A percentile compares a stretch with the other conserved stretches of the same genome.
These are phyloP conservation scores for Solanum appendiculatum DNA, from an alignment of 257 asterid genomes.

Conservation along the genomic window DNA sequence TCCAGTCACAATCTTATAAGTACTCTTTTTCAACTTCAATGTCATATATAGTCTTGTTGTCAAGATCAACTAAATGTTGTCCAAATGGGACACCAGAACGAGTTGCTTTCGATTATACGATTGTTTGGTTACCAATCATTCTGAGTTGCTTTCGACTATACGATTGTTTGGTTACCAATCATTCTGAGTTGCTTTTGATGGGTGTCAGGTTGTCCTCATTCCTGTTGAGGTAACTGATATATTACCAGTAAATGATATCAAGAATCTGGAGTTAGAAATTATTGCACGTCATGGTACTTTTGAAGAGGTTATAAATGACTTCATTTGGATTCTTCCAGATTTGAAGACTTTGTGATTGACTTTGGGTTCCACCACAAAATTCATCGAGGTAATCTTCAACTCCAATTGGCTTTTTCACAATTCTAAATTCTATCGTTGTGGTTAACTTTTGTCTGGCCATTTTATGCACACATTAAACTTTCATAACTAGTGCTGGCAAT, in stretches of 20 bases:
- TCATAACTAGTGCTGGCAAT: no score
- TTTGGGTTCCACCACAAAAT: not conserved
- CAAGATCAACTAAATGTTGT: no score
- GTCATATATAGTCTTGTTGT: no score
- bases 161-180: not conserved
- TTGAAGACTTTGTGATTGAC: not conserved
- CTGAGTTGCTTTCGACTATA: not conserved
- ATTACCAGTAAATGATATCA: not conserved
- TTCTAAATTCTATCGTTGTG: not conserved
- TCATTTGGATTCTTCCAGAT: not conserved
- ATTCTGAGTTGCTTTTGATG: not conserved
- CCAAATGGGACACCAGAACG: not conserved
- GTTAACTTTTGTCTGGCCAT: not conserved
- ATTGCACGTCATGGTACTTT: not conserved
- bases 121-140: not conserved
- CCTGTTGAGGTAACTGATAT: not conserved
- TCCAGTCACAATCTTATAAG: not conserved
- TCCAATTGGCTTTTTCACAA: not conserved
- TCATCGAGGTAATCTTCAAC: not conserved
- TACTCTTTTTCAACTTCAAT: not conserved
- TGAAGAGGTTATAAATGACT: not conserved
- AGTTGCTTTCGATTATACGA: not conserved
- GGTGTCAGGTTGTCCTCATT: not conserved
- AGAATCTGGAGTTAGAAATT: not conserved
- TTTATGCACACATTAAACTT: not conserved